phyloP scores from a whole-genome alignment of 225 moss, liverwort and hornwort species.

The Sphagnum contortum region DNA sequence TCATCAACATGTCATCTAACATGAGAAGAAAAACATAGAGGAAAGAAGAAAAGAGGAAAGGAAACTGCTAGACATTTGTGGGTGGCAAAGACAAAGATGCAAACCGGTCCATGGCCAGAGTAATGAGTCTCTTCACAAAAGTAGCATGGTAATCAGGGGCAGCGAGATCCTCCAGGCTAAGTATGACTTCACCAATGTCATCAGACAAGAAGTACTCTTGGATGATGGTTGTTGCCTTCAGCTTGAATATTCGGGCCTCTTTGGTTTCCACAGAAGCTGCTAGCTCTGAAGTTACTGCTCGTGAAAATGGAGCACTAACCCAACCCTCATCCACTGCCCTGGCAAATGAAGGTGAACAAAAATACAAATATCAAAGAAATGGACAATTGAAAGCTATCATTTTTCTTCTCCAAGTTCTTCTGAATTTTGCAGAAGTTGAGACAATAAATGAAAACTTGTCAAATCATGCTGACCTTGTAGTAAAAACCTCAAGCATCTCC shows the following conservation, averaged over 20 bases:
- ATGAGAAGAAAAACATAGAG: too few relatives aligned
- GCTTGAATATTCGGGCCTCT: constrained; percentile 66
- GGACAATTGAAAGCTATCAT: too few relatives aligned
- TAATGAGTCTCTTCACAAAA: constrained; percentile 79
- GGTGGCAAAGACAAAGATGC: neutral
- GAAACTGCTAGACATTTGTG: too few relatives aligned
- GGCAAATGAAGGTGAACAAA: neutral
- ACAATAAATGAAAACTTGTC: too few relatives aligned
- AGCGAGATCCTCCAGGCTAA: constrained; percentile 92
- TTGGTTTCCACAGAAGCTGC: constrained; percentile 40
- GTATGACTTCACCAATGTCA: constrained; percentile 87
- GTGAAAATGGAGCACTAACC: constrained; percentile 60
- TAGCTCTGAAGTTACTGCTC: constrained; percentile 46
- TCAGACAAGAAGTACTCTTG: constrained; percentile 95
- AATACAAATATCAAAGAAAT: too few relatives aligned
- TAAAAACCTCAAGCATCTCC: constrained; percentile 57
- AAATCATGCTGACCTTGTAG: constrained; percentile 34
- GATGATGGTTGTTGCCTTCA: constrained; percentile 73
- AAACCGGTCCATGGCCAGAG: constrained; percentile 83
- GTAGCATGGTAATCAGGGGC: constrained; percentile 75
- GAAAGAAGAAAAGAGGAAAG: too few relatives aligned
- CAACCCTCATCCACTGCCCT: constrained; percentile 79
- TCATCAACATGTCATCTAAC: too few relatives aligned
- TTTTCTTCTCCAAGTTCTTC: too few relatives aligned
- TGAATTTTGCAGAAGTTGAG: too few relatives aligned